These are phyloP conservation scores for Nicotiana sylvestris DNA, from an alignment of 257 asterid species.

Conservation along the genomic window DNA sequence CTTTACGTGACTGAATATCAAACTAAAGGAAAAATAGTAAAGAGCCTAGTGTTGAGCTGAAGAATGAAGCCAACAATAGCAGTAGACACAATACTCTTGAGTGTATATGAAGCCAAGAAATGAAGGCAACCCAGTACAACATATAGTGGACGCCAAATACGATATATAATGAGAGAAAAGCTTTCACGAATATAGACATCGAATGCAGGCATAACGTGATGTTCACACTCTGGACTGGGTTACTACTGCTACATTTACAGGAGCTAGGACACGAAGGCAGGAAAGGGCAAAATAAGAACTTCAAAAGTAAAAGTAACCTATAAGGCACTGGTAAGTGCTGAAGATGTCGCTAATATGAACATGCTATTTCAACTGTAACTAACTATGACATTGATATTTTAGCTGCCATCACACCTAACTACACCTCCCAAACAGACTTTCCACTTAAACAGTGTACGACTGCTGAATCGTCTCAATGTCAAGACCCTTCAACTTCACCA, in stretches of 20 bases:
- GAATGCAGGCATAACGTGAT: not conserved
- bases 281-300: not conserved
- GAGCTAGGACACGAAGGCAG: not conserved
- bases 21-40: not conserved
- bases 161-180: not conserved
- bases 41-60: not conserved
- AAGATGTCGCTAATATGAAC: not conserved
- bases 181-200: not conserved
- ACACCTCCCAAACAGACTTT: slow-evolving; percentile 15
- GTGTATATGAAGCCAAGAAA: not conserved
- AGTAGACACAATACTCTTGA: not conserved
- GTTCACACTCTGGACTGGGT: not conserved
- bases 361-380: not conserved
- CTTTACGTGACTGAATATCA: too few relatives aligned
- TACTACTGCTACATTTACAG: not conserved
- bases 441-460: slow-evolving; percentile 78
- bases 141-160: not conserved
- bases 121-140: not conserved
- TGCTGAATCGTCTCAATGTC: slow-evolving; percentile 94
- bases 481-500: slow-evolving; percentile 92
- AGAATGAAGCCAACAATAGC: not conserved
- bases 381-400: not conserved
- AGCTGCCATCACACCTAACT: not conserved
- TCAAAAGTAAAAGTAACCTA: not conserved
- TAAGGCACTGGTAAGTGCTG: not conserved